These are phyloP conservation scores for Sonneratia caseolaris DNA, from an alignment of 345 rosid species.

Conservation along the genomic window DNA sequence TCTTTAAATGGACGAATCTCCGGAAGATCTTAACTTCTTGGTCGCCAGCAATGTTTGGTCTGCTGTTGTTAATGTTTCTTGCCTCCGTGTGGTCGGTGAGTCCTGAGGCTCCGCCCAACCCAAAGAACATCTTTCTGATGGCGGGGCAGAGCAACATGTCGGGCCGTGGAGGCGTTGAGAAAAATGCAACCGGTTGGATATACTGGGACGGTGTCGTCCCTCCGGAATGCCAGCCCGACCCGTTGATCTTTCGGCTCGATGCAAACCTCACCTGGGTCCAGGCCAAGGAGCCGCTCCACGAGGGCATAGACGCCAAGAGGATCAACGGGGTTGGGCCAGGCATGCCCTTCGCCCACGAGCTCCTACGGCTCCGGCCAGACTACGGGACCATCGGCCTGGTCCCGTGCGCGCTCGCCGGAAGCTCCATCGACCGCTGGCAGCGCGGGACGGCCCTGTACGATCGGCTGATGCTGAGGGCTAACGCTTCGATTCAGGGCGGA, in stretches of 20 bases:
- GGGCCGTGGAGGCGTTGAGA: slow-evolving; percentile 76
- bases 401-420: slow-evolving; percentile 85
- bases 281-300: slow-evolving; percentile 73
- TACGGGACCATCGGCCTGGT: slow-evolving; percentile 56
- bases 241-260: slow-evolving; percentile 38
- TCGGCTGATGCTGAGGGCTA: slow-evolving; percentile 43
- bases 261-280: slow-evolving; percentile 49
- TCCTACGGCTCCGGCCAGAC: slow-evolving; percentile 21
- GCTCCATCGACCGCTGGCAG: slow-evolving; percentile 58
- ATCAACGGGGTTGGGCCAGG: slow-evolving; percentile 86
- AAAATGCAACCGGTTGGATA: slow-evolving; percentile 19
- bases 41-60: background rate
- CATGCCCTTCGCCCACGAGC: slow-evolving; percentile 60
- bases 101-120: background rate
- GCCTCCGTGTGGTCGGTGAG: background rate
- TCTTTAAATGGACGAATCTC: background rate
- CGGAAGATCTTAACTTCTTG: background rate
- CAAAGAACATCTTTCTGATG: slow-evolving; percentile 34
- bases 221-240: slow-evolving; percentile 42
- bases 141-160: slow-evolving; percentile 98
- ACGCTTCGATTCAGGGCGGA: slow-evolving; percentile 27
- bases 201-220: slow-evolving; percentile 72
- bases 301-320: slow-evolving; percentile 56
- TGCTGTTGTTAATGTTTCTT: background rate
- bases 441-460: slow-evolving; percentile 52